These are phyloP conservation scores for Cryphonectria parasitica DNA, from an alignment of 2,329 filamentous ascomycete species.

Conservation along the genomic window DNA sequence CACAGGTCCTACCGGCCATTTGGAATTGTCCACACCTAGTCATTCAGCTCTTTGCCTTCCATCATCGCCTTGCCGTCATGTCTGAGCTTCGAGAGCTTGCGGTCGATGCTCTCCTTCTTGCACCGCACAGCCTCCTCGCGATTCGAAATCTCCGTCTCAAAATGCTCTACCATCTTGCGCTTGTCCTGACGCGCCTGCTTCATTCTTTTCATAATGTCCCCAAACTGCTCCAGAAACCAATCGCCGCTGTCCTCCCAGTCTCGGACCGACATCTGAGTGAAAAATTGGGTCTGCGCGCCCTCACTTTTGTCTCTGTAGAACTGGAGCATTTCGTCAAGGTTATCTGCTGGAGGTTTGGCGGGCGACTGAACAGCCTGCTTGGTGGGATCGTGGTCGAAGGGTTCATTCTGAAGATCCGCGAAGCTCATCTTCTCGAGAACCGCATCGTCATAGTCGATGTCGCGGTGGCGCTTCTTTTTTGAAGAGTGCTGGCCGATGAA, in stretches of 20 bases:
- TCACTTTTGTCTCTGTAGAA: constrained; percentile 53
- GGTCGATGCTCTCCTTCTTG: constrained; percentile 58
- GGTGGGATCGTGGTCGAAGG: constrained; percentile 62
- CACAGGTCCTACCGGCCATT: background rate
- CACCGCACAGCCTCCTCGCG: constrained; percentile 58
- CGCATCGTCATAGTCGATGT: constrained; percentile 61
- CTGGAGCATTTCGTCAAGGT: constrained; percentile 52
- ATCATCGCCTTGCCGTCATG: constrained; percentile 62
- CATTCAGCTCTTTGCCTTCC: constrained; percentile 45
- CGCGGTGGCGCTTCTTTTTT: constrained; percentile 48
- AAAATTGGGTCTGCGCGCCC: constrained; percentile 50
- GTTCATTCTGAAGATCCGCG: constrained; percentile 52
- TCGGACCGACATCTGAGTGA: constrained; percentile 55
- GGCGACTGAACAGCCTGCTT: constrained; percentile 46
- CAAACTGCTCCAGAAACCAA: constrained; percentile 62
- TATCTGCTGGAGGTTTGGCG: constrained; percentile 42
- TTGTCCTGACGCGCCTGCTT: constrained; percentile 54
- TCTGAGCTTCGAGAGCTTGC: constrained; percentile 58
- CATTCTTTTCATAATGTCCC: constrained; percentile 52
- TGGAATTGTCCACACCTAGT: background rate
- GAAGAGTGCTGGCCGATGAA: constrained; percentile 29
- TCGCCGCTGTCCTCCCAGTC: constrained; percentile 65
- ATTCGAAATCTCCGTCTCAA: constrained; percentile 58
- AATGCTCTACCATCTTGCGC: constrained; percentile 52
- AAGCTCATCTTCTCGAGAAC: constrained; percentile 59